phyloP scores from a whole-genome alignment of 495 filamentous ascomycete genomes.

The Aspergillus nanangensis region DNA sequence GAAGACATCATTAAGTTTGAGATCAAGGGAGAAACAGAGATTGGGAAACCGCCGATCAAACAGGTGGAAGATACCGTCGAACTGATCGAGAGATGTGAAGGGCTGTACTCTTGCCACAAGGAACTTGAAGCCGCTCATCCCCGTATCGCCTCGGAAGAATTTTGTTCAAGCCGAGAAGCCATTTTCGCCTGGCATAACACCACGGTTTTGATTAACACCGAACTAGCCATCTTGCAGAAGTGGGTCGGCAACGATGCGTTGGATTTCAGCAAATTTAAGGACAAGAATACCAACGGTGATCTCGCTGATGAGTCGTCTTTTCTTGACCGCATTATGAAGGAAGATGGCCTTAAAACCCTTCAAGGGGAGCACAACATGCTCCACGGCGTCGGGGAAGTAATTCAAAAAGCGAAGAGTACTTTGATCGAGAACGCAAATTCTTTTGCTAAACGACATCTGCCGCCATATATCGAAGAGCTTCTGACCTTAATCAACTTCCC shows the following conservation, averaged over 20 bases:
- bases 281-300: constrained; percentile 48
- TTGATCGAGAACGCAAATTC: constrained; percentile 80
- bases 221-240: constrained; percentile 80
- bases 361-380: constrained; percentile 83
- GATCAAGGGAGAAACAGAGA: constrained; percentile 89
- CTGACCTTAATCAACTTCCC: constrained; percentile 96
- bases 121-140: constrained; percentile 70
- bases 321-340: constrained; percentile 95
- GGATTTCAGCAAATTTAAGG: constrained; percentile 69
- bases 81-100: constrained; percentile 83
- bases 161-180: constrained; percentile 74
- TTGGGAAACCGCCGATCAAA: constrained; percentile 75
- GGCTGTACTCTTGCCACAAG: constrained; percentile 72
- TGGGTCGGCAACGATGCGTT: constrained; percentile 97
- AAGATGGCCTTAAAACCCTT: constrained; percentile 88
- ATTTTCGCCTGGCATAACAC: constrained; percentile 96
- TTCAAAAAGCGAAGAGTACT: constrained; percentile 88
- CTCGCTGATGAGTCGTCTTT: constrained; percentile 87
- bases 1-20: constrained; percentile 88
- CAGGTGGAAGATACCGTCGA: constrained; percentile 86
- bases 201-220: constrained; percentile 94
- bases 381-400: constrained; percentile 73
- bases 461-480: constrained; percentile 94
- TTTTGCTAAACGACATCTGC: constrained; percentile 87
- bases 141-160: constrained; percentile 66